These are phyloP conservation scores for Capsicum baccatum DNA, from an alignment of 257 asterid species.

Conservation along the genomic window DNA sequence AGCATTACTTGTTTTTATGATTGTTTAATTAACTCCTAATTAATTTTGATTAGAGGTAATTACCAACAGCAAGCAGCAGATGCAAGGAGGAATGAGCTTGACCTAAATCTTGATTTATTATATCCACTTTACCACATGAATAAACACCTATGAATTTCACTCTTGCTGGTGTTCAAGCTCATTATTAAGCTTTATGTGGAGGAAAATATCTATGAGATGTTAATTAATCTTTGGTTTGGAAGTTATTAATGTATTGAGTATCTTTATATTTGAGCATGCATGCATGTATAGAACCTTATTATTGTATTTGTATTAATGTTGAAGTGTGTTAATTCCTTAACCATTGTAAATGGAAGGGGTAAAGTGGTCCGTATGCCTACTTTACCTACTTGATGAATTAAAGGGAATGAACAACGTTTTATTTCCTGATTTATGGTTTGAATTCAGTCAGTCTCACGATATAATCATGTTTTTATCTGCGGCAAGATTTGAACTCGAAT, in stretches of 20 bases:
- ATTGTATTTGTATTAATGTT: neutral
- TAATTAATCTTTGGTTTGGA: neutral
- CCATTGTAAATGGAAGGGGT: neutral
- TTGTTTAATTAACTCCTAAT: neutral
- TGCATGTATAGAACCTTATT: neutral
- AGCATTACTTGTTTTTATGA: neutral
- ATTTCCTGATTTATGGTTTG: too few species aligned
- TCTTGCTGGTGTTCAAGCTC: neutral
- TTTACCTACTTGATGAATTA: too few species aligned
- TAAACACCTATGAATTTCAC: neutral
- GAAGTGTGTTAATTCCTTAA: neutral
- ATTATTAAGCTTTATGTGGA: too few species aligned
- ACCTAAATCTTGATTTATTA: slow-evolving; percentile 80
- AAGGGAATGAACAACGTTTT: too few species aligned
- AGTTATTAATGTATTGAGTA: neutral
- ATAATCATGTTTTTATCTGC: too few species aligned
- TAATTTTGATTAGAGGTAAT: slow-evolving; percentile 40
- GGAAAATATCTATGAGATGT: neutral
- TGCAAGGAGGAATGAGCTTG: slow-evolving; percentile 69
- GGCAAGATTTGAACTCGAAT: neutral
- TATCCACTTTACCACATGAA: slow-evolving; percentile 60
- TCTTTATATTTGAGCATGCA: neutral
- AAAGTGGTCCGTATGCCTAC: too few species aligned
- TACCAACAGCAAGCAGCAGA: slow-evolving; percentile 59
- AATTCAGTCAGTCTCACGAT: too few species aligned